Percentiles rank a stretch among this genome's conserved stretches.
Evolutionary conservation across 495 filamentous ascomycete genomes (phyloP).

Genomic region (Penicillium mononematosum): DNA sequence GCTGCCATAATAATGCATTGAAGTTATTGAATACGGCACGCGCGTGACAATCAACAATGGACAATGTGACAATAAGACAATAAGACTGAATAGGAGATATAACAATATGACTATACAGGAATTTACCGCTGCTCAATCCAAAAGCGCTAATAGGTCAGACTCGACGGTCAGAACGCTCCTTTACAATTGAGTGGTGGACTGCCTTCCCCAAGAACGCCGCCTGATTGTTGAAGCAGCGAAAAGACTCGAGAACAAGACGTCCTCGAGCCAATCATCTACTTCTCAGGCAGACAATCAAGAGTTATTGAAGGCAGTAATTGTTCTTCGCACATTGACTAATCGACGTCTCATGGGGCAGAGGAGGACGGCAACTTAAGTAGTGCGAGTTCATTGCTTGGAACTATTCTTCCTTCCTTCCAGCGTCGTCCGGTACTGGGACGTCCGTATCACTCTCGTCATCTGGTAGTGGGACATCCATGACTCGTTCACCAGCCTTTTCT

Average conservation of each 20-base stretch:
- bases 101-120: conserved; percentile 2
- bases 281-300: conserved; percentile 31
- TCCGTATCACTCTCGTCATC: conserved; percentile 74
- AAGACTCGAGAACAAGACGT: conserved; percentile 44
- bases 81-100: neutral
- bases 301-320: conserved; percentile 47
- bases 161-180: conserved; percentile 25
- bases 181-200: conserved; percentile 33
- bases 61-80: conserved; percentile 9
- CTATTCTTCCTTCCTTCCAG: conserved; percentile 30
- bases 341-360: conserved; percentile 69
- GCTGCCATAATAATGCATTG: neutral
- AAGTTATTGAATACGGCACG: conserved; percentile 5
- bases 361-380: conserved; percentile 89
- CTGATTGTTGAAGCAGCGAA: conserved; percentile 36
- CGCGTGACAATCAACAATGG: neutral
- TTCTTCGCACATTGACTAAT: conserved; percentile 97
- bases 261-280: conserved; percentile 22
- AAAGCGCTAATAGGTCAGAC: conserved; percentile 14
- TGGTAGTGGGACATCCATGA: conserved; percentile 79
- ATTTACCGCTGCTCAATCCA: conserved; percentile 41
- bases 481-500: conserved; percentile 71
- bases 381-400: conserved; percentile 46
- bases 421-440: conserved; percentile 69
- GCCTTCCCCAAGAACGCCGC: conserved; percentile 38